Percentiles rank a stretch among this genome's conserved stretches.
Conservation (phyloP, 2,329 filamentous ascomycete species). For the Neopestalotiopsis clavispora region DNA sequence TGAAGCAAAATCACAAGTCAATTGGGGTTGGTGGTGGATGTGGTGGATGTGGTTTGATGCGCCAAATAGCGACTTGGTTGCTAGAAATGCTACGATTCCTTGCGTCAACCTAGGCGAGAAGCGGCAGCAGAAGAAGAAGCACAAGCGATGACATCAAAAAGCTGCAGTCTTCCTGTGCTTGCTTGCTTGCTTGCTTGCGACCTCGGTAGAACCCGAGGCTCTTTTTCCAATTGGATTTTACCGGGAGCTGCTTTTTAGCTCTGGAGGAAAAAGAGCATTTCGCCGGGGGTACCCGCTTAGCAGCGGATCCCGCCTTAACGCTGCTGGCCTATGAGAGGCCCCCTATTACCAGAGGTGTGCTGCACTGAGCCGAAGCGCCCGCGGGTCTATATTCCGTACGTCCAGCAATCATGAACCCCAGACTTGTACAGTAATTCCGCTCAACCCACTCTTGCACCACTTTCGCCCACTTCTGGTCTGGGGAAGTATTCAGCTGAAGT, state of each 20-base stretch:
- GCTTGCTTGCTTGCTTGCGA: conserved; percentile 1
- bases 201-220: conserved; percentile 10
- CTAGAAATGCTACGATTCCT: background rate
- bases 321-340: background rate
- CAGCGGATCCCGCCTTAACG: background rate
- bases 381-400: background rate
- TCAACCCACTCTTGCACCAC: background rate
- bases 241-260: background rate
- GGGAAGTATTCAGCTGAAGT: background rate
- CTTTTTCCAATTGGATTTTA: conserved; percentile 7
- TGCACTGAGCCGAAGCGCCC: background rate
- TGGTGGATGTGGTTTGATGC: background rate
- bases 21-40: background rate
- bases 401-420: background rate
- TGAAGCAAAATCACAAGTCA: background rate
- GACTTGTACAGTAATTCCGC: background rate
- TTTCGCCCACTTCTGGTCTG: background rate
- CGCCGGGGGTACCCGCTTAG: background rate
- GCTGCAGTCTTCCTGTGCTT: too few species aligned
- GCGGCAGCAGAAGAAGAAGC: background rate
- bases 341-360: background rate
- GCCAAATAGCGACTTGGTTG: background rate
- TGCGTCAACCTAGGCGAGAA: background rate
- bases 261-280: background rate
- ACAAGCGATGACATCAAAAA: conserved; percentile 12